Percentiles rank a stretch among this genome's conserved stretches.
phyloP scores from a whole-genome alignment of 106 monocot genomes.

The Allium fistulosum region DNA sequence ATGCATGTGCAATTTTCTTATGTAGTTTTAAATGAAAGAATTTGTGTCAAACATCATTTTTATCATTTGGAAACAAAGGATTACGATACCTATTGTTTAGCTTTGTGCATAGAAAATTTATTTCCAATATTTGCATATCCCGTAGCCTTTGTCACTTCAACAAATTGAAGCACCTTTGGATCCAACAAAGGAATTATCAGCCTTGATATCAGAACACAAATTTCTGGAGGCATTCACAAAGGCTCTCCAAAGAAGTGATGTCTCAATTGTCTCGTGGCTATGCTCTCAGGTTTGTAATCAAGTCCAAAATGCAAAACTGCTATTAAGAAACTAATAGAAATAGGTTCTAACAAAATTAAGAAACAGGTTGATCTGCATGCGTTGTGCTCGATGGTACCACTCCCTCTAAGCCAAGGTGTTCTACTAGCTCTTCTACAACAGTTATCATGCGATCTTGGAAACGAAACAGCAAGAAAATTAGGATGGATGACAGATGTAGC shows the following conservation, averaged over 20 bases:
- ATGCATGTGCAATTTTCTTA: too few relatives aligned
- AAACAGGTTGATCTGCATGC: conserved; percentile 57
- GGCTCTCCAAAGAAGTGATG: conserved; percentile 92
- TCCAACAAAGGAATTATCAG: conserved; percentile 71
- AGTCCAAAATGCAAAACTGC: not conserved
- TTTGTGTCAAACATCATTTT: too few relatives aligned
- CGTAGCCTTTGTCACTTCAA: conserved; percentile 23
- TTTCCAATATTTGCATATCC: not conserved
- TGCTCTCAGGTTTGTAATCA: conserved; percentile 64
- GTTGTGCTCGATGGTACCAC: conserved; percentile 39
- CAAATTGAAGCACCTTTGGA: conserved; percentile 67
- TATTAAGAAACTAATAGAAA: not conserved
- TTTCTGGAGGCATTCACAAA: conserved; percentile 89
- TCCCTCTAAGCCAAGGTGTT: conserved; percentile 62
- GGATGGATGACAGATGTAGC: conserved; percentile 68
- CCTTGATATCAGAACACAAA: conserved; percentile 73
- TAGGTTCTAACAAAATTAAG: not conserved
- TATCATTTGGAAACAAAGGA: too few relatives aligned
- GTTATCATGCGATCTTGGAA: conserved; percentile 50
- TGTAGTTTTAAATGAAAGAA: too few relatives aligned
- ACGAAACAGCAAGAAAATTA: conserved; percentile 44
- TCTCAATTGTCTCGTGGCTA: conserved; percentile 95
- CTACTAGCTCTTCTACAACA: conserved; percentile 65
- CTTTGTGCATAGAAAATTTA: conserved; percentile 40
- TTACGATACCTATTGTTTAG: conserved; percentile 11